Conservation (phyloP, 352 stramenopile genomes). For the Thalassiosira exigua region DNA sequence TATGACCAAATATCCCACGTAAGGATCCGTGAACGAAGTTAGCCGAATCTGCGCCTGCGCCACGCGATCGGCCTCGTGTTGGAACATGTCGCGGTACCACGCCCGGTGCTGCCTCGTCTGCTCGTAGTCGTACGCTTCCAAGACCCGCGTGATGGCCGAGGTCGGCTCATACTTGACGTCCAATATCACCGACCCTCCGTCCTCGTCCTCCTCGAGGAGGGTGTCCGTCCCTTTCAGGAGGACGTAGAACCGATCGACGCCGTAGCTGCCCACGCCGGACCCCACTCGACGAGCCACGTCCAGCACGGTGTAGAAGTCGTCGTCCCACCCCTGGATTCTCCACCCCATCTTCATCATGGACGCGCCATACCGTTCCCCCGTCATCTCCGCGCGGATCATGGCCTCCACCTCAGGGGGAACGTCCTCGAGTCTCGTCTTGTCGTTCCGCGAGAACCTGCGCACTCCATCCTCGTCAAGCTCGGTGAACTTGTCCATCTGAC, state of each 20-base stretch:
- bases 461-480: constrained; percentile 33
- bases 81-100: constrained; percentile 70
- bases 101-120: constrained; percentile 62
- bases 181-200: constrained; percentile 59
- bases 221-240: constrained; percentile 63
- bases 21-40: constrained; percentile 75
- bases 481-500: constrained; percentile 71
- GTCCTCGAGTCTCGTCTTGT: constrained; percentile 51
- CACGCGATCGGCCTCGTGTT: constrained; percentile 57
- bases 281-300: constrained; percentile 66
- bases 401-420: constrained; percentile 45
- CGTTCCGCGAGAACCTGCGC: constrained; percentile 32
- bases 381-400: constrained; percentile 57
- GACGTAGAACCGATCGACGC: constrained; percentile 74
- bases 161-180: constrained; percentile 73
- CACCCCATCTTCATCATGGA: constrained; percentile 75
- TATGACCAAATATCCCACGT: constrained; percentile 61
- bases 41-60: constrained; percentile 57
- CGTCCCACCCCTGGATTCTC: constrained; percentile 62
- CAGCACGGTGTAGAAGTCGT: constrained; percentile 68
- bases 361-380: constrained; percentile 56
- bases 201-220: constrained; percentile 36
- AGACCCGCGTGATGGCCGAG: constrained; percentile 40
- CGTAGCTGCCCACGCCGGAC: constrained; percentile 63
- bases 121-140: constrained; percentile 21